phyloP scores from a whole-genome alignment of 805 yeast species.

The Komagataella mondaviorum region DNA sequence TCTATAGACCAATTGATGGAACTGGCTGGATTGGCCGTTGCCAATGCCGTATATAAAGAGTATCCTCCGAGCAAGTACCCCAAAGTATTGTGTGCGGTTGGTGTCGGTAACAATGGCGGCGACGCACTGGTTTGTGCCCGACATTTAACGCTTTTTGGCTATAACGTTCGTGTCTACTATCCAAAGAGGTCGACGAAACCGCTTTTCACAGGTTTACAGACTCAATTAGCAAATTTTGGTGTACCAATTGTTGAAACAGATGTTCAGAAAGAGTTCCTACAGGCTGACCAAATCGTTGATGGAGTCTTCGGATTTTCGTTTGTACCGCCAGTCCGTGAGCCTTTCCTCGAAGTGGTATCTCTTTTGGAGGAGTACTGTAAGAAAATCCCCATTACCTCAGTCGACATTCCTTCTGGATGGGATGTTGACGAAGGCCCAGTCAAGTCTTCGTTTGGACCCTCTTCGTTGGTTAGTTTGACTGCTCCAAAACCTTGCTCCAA shows the following conservation, averaged over 20 bases:
- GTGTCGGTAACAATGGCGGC: slow-evolving; percentile 97
- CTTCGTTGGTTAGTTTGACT: slow-evolving; percentile 67
- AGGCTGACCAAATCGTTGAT: slow-evolving; percentile 50
- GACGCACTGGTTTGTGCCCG: slow-evolving; percentile 95
- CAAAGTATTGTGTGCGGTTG: slow-evolving; percentile 60
- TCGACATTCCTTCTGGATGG: slow-evolving; percentile 97
- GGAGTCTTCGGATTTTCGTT: slow-evolving; percentile 90
- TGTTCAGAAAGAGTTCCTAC: slow-evolving; percentile 14
- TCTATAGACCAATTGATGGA: slow-evolving; percentile 90
- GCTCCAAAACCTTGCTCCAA: slow-evolving; percentile 86
- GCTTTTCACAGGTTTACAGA: slow-evolving; percentile 44
- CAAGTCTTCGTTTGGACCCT: slow-evolving; percentile 32
- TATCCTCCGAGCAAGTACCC: slow-evolving; percentile 38
- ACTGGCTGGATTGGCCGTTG: slow-evolving; percentile 89
- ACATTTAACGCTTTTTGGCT: slow-evolving; percentile 73
- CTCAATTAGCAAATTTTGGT: slow-evolving; percentile 55
- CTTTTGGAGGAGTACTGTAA: slow-evolving; percentile 17
- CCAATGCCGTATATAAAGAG: slow-evolving; percentile 62
- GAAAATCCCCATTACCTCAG: slow-evolving; percentile 53
- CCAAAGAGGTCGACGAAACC: slow-evolving; percentile 54
- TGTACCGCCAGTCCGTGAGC: slow-evolving; percentile 74
- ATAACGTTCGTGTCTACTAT: slow-evolving; percentile 62
- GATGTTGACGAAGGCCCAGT: slow-evolving; percentile 82
- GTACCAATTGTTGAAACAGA: slow-evolving; percentile 38
- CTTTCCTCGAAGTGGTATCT: slow-evolving; percentile 42